These are phyloP conservation scores for Pestalotiopsis sp. DNA, from an alignment of 2,329 filamentous ascomycete species.

Conservation along the genomic window DNA sequence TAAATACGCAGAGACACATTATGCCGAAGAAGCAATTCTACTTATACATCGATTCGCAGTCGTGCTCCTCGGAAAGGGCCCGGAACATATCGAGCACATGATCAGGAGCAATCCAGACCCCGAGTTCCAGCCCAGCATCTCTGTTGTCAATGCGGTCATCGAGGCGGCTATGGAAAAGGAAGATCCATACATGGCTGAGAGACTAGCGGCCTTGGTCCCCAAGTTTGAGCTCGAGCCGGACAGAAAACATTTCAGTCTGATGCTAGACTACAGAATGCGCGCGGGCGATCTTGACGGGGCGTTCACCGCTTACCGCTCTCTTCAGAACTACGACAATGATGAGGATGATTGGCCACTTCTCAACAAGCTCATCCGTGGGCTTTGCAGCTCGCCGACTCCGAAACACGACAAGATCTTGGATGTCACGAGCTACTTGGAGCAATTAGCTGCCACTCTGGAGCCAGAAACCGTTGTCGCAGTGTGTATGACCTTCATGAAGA, in stretches of 20 bases:
- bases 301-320: conserved; percentile 63
- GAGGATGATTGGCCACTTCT: conserved; percentile 64
- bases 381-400: conserved; percentile 63
- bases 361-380: conserved; percentile 72
- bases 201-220: conserved; percentile 69
- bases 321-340: conserved; percentile 58
- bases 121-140: conserved; percentile 60
- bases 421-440: conserved; percentile 73
- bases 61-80: conserved; percentile 66
- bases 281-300: conserved; percentile 74
- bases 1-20: conserved; percentile 14
- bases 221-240: conserved; percentile 70
- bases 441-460: conserved; percentile 69
- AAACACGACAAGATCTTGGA: conserved; percentile 72
- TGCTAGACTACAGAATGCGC: conserved; percentile 76
- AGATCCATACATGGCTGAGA: conserved; percentile 72
- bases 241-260: conserved; percentile 70
- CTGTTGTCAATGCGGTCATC: conserved; percentile 78
- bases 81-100: conserved; percentile 75
- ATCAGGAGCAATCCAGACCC: conserved; percentile 54
- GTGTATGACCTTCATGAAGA: conserved; percentile 72
- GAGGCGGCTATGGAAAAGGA: conserved; percentile 70
- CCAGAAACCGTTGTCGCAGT: conserved; percentile 75
- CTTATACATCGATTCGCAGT: conserved; percentile 65
- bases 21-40: conserved; percentile 70